phyloP scores from a whole-genome alignment of 2,329 filamentous ascomycete genomes.

The Camptophora hylomeconis region DNA sequence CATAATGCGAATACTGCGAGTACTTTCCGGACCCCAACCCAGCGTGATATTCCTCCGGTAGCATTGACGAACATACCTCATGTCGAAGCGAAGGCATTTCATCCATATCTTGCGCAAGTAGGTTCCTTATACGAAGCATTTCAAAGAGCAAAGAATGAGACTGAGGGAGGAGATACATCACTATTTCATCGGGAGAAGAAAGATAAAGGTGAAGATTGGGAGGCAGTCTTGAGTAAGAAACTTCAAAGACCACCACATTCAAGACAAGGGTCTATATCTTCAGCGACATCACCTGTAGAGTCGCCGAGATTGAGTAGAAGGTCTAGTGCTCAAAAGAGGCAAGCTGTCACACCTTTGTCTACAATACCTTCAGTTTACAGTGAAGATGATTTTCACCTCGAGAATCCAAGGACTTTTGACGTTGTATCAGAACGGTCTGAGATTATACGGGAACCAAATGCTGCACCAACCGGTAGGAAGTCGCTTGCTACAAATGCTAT shows the following conservation, averaged over 20 bases:
- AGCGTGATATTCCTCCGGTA: slow-evolving; percentile 85
- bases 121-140: slow-evolving; percentile 81
- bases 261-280: slow-evolving; percentile 28
- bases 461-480: slow-evolving; percentile 51
- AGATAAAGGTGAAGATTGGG: slow-evolving; percentile 34
- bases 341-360: slow-evolving; percentile 71
- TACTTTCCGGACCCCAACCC: slow-evolving; percentile 68
- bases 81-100: slow-evolving; percentile 68
- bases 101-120: slow-evolving; percentile 71
- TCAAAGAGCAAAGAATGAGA: slow-evolving; percentile 65
- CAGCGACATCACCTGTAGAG: slow-evolving; percentile 33
- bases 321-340: slow-evolving; percentile 42
- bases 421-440: slow-evolving; percentile 92
- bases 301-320: slow-evolving; percentile 35
- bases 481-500: slow-evolving; percentile 93
- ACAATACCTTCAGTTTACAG: slow-evolving; percentile 92
- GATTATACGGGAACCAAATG: slow-evolving; percentile 61
- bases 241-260: slow-evolving; percentile 27
- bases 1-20: slow-evolving; percentile 57
- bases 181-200: slow-evolving; percentile 32
- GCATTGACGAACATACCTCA: slow-evolving; percentile 77
- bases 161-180: slow-evolving; percentile 47
- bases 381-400: slow-evolving; percentile 84
- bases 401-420: slow-evolving; percentile 93
- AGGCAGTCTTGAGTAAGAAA: slow-evolving; percentile 33